Conservation (phyloP, 257 asterid species). For the Voacanga thouarsii region DNA sequence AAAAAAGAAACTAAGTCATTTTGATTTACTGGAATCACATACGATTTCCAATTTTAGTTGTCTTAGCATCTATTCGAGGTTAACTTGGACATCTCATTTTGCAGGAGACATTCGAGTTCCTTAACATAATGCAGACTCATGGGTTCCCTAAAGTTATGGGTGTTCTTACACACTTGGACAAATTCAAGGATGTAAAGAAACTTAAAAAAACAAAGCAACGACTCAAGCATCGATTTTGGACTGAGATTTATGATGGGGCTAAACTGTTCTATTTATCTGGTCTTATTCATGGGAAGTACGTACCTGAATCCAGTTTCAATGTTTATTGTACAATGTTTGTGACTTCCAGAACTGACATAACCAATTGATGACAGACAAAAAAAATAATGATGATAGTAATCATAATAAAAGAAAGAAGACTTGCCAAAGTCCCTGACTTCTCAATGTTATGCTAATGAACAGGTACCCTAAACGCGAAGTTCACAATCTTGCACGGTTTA, state of each 20-base stretch:
- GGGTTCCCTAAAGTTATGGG: slow-evolving; percentile 99
- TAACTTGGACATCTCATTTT: slow-evolving; percentile 12
- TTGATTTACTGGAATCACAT: background rate
- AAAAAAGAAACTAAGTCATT: background rate
- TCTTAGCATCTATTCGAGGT: background rate
- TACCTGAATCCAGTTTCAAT: background rate
- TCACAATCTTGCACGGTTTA: slow-evolving; percentile 92
- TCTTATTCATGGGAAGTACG: slow-evolving; percentile 96
- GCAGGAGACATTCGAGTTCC: slow-evolving; percentile 97
- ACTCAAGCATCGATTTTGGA: slow-evolving; percentile 98
- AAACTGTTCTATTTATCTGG: slow-evolving; percentile 94
- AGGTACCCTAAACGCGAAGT: slow-evolving; percentile 93
- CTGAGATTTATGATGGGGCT: slow-evolving; percentile 98
- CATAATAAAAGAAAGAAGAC: background rate
- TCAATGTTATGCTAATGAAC: slow-evolving; percentile 19
- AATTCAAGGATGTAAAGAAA: slow-evolving; percentile 93
- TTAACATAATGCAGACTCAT: slow-evolving; percentile 91
- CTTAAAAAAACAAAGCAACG: slow-evolving; percentile 90
- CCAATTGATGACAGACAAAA: background rate
- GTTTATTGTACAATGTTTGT: background rate
- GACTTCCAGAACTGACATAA: background rate
- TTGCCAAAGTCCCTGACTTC: slow-evolving; percentile 7
- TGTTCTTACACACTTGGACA: slow-evolving; percentile 95
- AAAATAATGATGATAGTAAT: too few species aligned
- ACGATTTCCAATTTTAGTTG: background rate